phyloP scores from a whole-genome alignment of 106 monocot genomes.

The Iris macrosiphon region DNA sequence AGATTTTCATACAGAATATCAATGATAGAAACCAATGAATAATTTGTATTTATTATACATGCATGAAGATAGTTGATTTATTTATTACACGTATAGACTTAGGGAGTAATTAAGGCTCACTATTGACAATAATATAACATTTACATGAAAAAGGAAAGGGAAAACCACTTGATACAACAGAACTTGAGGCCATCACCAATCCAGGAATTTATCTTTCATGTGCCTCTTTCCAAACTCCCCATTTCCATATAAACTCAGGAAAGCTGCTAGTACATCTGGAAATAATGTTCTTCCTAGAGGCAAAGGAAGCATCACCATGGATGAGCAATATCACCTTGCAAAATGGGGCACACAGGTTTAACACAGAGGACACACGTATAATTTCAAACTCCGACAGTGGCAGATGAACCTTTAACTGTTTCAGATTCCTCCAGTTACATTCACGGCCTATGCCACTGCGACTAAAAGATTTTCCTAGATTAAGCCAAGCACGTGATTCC shows the following conservation, averaged over 20 bases:
- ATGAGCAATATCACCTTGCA: constrained; percentile 30
- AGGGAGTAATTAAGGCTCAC: no score
- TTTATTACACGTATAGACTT: no score
- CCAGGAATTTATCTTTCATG: constrained; percentile 5
- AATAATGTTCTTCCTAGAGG: not conserved
- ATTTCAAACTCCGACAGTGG: not conserved
- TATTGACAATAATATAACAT: no score
- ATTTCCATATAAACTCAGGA: constrained; percentile 26
- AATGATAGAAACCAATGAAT: no score
- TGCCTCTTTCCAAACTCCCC: constrained; percentile 22
- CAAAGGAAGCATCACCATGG: constrained; percentile 3
- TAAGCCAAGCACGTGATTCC: constrained; percentile 19
- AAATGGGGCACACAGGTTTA: constrained; percentile 10
- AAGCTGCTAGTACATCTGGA: constrained; percentile 12
- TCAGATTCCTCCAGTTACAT: constrained; percentile 10
- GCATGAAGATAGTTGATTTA: no score
- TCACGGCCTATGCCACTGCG: no score
- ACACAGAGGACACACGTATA: not conserved
- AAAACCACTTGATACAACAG: no score
- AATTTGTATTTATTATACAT: no score
- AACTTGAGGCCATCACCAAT: constrained; percentile 10
- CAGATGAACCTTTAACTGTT: constrained; percentile 23
- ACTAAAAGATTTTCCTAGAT: constrained; percentile 10
- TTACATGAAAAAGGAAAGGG: no score
- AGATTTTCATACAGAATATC: no score